Conservation (phyloP, 176 grass and related monocot genomes). For the Avena eriantha region DNA sequence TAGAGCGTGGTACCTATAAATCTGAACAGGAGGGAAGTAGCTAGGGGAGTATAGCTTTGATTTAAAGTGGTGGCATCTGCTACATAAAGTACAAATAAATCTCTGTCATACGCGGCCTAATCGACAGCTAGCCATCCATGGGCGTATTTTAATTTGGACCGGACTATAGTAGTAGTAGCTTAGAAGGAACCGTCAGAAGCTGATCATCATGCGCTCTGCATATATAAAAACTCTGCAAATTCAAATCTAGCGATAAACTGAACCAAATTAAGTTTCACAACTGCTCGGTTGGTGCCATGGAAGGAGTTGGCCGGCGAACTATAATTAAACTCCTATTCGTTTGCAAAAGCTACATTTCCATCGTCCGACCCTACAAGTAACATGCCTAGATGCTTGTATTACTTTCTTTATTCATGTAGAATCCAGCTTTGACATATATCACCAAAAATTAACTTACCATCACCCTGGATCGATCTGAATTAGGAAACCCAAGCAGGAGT, state of each 20-base stretch:
- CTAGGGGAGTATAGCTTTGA: neutral
- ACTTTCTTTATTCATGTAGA: conserved; percentile 2
- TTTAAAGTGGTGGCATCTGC: conserved; percentile 1
- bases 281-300: neutral
- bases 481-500: neutral
- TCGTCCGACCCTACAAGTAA: neutral
- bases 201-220: neutral
- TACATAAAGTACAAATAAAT: neutral
- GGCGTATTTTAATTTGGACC: neutral
- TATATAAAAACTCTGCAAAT: too few relatives aligned
- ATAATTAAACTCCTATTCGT: neutral
- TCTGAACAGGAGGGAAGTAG: too few relatives aligned
- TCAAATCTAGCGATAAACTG: neutral
- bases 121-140: neutral
- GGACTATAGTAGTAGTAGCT: neutral
- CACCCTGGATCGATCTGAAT: neutral
- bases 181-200: neutral
- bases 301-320: neutral
- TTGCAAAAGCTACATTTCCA: neutral
- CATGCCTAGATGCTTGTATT: neutral
- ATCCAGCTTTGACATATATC: neutral
- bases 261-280: neutral
- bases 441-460: neutral
- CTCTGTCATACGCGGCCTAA: neutral
- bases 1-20: too few relatives aligned